Base-by-base conservation (phyloP, 164 flowering plant genomes). In the Liriodendron chinense region DNA sequence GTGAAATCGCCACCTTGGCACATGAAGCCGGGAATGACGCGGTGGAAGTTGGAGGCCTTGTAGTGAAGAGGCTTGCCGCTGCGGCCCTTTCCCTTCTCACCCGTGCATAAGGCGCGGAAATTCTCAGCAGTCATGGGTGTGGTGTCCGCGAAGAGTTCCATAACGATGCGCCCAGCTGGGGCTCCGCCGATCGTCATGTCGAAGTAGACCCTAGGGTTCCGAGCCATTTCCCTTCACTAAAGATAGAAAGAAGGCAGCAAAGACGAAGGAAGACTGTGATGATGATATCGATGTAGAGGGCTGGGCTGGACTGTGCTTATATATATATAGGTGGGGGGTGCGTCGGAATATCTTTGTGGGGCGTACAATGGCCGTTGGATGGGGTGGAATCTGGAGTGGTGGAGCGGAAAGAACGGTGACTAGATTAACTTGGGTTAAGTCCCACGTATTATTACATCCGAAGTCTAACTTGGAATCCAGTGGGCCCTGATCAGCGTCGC, bases 41-140 rank as follows among this genome's bases (percentile, higher is more conserved):
- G 78, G 76, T 83, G 85, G 82, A 82, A 83, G 18, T 5, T 0
- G 10, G 85, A 84, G 16, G 85, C 85, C 74, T 82, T 83, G 81
- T 56, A 84, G 80, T 84, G 85, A 16, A 83, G 77, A 13, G 82
- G 80, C 75, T 84, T 84, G 5, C 85, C 85, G 28, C 66, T 22
- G 14, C 65, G 69, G 12, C 85, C 84, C 53, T 6, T 66, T 47
- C 84, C 87, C 75, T 91, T 92, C 91, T 90, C 95, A 23, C 95
- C 94, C 13, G 95, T 91, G 90, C 93, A 92, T 72, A 91, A 91
- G 0, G 95, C 93, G 3, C 93, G 87, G 90, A 90, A 92, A 81
- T 89, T 91, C 85, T 90, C 94, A 7, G 89, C 91, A 22, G 97
- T 91, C 20, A 79, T 78, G 0, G 94, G 94, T 0, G 78, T 75